Percentiles rank a stretch among this genome's conserved stretches.
phyloP scores from a whole-genome alignment of 441 rosid species.

The Syzygium malaccense region DNA sequence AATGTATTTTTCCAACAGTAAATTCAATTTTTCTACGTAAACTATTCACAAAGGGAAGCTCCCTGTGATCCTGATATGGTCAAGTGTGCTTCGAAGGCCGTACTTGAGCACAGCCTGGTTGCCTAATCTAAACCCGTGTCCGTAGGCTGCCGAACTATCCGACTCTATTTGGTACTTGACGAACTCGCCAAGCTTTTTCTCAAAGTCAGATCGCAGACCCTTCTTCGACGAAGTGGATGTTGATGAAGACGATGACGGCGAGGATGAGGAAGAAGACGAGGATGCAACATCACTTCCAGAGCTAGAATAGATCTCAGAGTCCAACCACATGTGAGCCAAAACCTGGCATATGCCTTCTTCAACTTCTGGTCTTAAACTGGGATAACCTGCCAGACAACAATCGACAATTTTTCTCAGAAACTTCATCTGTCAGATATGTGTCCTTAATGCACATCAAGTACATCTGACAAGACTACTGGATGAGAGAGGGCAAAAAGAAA shows the following conservation, averaged over 20 bases:
- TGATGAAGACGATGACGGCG: background rate
- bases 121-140: background rate
- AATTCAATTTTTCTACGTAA: background rate
- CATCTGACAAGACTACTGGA: background rate
- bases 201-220: background rate
- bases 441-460: background rate
- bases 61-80: background rate
- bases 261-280: slow-evolving; percentile 1
- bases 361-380: slow-evolving; percentile 1
- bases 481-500: background rate
- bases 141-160: background rate
- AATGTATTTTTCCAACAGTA: background rate
- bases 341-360: slow-evolving; percentile 18
- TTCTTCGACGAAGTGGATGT: background rate
- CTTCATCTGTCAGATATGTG: background rate
- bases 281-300: background rate
- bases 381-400: background rate
- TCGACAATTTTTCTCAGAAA: background rate
- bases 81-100: background rate
- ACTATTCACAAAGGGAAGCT: background rate
- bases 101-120: background rate
- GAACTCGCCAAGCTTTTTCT: background rate
- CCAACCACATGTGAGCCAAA: slow-evolving; percentile 8
- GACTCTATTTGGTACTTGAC: slow-evolving; percentile 2
- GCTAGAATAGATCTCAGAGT: slow-evolving; percentile 1